These are phyloP conservation scores for Epicoccum sorghinum DNA, from an alignment of 2,329 filamentous ascomycete species.

Conservation along the genomic window DNA sequence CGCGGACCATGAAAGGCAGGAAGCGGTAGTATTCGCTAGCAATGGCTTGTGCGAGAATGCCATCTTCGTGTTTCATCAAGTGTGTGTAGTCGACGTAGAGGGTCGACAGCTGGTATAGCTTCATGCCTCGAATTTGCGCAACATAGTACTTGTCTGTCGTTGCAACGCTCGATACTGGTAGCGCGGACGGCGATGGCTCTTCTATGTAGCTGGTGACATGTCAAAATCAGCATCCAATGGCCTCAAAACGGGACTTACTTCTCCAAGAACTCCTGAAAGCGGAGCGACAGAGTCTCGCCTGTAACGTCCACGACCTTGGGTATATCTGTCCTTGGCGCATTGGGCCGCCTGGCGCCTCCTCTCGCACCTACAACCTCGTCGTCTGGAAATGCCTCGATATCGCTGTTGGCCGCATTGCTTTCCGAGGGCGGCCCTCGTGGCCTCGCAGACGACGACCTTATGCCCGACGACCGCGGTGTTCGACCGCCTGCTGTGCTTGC, in stretches of 20 bases:
- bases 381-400: constrained; percentile 65
- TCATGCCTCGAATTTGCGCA: constrained; percentile 80
- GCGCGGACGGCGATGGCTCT: constrained; percentile 67
- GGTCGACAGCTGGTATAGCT: constrained; percentile 76
- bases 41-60: constrained; percentile 82
- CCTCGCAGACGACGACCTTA: constrained; percentile 59
- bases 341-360: constrained; percentile 45
- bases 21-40: constrained; percentile 94
- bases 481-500: constrained; percentile 45
- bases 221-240: constrained; percentile 13
- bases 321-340: constrained; percentile 62
- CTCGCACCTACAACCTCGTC: constrained; percentile 65
- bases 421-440: constrained; percentile 60
- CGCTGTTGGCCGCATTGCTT: constrained; percentile 60
- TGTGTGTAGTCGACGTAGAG: constrained; percentile 90
- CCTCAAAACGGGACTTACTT: constrained; percentile 56
- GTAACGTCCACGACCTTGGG: constrained; percentile 78
- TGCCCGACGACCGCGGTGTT: constrained; percentile 48
- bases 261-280: constrained; percentile 82
- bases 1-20: constrained; percentile 85
- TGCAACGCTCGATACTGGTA: constrained; percentile 70
- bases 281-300: constrained; percentile 74
- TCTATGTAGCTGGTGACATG: constrained; percentile 63
- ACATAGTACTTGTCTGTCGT: constrained; percentile 85
- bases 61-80: constrained; percentile 76